Conservation (phyloP, 805 yeast species). For the Metschnikowia kofuensis region DNA sequence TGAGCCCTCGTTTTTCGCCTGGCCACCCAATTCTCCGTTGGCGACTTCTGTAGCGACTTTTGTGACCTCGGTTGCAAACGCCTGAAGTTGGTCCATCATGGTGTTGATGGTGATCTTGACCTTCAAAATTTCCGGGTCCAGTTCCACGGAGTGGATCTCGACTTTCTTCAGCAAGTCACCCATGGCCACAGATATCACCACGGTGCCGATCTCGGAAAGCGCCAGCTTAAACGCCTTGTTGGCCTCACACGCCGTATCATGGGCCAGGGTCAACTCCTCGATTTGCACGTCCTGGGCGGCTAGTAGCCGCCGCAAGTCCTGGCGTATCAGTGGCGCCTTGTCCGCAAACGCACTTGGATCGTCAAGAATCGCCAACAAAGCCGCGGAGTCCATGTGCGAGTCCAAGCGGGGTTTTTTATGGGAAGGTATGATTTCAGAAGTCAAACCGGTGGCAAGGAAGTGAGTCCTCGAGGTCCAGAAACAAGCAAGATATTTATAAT, state of each 20-base stretch:
- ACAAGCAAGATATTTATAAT: not conserved
- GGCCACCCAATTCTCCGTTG: slow-evolving; percentile 87
- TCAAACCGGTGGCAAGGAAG: slow-evolving; percentile 10
- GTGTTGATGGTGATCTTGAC: slow-evolving; percentile 80
- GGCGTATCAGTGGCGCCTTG: slow-evolving; percentile 29
- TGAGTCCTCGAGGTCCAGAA: not conserved
- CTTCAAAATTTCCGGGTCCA: slow-evolving; percentile 75
- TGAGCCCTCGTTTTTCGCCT: slow-evolving; percentile 79
- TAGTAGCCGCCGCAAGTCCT: slow-evolving; percentile 27
- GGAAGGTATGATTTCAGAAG: slow-evolving; percentile 11
- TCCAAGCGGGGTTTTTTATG: slow-evolving; percentile 20
- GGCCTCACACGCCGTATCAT: slow-evolving; percentile 43
- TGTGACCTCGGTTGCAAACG: slow-evolving; percentile 78
- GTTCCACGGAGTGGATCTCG: slow-evolving; percentile 64
- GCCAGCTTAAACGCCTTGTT: slow-evolving; percentile 73
- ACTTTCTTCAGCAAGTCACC: slow-evolving; percentile 85
- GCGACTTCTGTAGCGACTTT: slow-evolving; percentile 89
- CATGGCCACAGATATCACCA: slow-evolving; percentile 83
- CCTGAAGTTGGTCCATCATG: slow-evolving; percentile 85
- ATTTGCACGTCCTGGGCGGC: slow-evolving; percentile 29
- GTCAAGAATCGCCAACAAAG: slow-evolving; percentile 35
- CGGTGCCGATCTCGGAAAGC: slow-evolving; percentile 76
- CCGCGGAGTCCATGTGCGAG: slow-evolving; percentile 29
- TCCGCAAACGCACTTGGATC: slow-evolving; percentile 35
- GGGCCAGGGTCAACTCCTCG: slow-evolving; percentile 26